Base-by-base conservation (phyloP, 257 asterid genomes). In the Perilla frutescens region DNA sequence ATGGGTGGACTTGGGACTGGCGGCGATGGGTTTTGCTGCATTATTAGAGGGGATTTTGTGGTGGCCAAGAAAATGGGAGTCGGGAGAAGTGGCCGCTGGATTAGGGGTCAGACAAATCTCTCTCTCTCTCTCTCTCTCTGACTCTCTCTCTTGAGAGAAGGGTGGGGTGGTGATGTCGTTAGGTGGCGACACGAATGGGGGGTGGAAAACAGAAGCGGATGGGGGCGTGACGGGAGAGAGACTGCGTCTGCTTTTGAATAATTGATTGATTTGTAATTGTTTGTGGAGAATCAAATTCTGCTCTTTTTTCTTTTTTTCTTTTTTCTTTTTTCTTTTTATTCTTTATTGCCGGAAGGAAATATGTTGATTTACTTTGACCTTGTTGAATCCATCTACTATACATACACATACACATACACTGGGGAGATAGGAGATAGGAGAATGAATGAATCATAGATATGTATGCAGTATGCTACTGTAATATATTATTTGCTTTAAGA, bases 171-270 rank as follows among this genome's bases (percentile, higher is more conserved):
- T n/a, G 26, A 20, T 20, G 77, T 81, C 73, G 84, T 59, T 84
- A 39, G 91, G 92, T 82, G 88, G 91, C 72, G 84, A 78, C 89
- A 76, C 83, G 80, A 58, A 57, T 50, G 72, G 59, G 68, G 60
- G 5, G 49, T 39, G 37, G 6, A 37, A 32, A 61, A 20, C 6
- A 4, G 26, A 4, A 4, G 59, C 2, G 36, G 37, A 50, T 50
- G 77, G 45, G 55, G 62, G 60, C 34, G 51, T 13, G 11, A 47
- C 5, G 1, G 29, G 74, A 31, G 70, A 54, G 49, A 47, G 75
- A 3, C 75, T 49, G 68, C 68, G 49, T 76, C 45, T 40, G 63
- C 75, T 61, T 58, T 59, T 63, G 62, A 66, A 57, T 48, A 66
- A 57, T 48, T 12, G 31, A 59, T 59, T 60, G 61, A 66, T 55